Evolutionary conservation across 441 rosid genomes (phyloP).

Genomic region (Gossypium schwendimanii): DNA sequence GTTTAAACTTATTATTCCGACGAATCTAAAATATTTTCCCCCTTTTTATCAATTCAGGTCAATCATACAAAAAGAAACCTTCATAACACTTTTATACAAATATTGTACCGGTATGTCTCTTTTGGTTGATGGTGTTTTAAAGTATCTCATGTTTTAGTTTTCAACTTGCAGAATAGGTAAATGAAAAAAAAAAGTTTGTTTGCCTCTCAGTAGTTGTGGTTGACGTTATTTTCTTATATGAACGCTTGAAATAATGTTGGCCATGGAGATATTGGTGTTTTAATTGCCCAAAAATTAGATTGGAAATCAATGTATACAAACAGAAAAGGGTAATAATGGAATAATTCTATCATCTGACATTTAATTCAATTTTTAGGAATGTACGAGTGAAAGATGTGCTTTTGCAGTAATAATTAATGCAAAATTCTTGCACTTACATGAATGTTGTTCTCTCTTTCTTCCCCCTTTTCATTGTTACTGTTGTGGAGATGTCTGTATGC

Average conservation of each 20-base stretch:
- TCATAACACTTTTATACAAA: constrained; percentile 27
- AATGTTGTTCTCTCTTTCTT: not conserved
- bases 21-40: not conserved
- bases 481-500: not conserved
- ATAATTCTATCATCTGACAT: not conserved
- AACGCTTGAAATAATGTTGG: not conserved
- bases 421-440: not conserved
- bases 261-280: not conserved
- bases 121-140: not conserved
- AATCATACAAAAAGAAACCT: constrained; percentile 35
- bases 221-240: not conserved
- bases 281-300: not conserved
- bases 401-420: not conserved
- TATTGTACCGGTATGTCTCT: constrained; percentile 23
- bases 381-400: not conserved
- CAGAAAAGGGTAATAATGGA: not conserved
- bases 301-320: not conserved
- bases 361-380: not conserved
- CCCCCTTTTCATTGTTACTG: not conserved
- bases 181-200: not conserved
- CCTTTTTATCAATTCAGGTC: constrained; percentile 23
- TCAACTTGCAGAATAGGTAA: not conserved
- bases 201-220: not conserved
- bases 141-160: not conserved
- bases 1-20: not conserved